phyloP scores from a whole-genome alignment of 164 flowering plant species.

The Taxillus chinensis region DNA sequence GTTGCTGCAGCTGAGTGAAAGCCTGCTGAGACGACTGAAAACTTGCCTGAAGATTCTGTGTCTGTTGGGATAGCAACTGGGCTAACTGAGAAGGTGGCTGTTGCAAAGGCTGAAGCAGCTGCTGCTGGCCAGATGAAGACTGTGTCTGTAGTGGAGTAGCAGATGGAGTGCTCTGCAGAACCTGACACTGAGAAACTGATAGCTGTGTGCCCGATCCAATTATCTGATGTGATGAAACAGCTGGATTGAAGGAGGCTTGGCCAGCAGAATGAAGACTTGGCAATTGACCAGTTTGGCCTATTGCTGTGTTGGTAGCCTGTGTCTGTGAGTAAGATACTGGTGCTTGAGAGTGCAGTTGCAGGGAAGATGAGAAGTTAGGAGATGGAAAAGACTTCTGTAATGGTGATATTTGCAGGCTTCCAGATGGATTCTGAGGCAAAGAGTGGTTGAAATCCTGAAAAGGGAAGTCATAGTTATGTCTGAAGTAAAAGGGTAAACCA shows the following conservation, averaged over 20 bases:
- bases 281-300: slow-evolving; percentile 27
- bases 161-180: slow-evolving; percentile 38
- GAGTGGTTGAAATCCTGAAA: slow-evolving; percentile 38
- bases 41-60: slow-evolving; percentile 69
- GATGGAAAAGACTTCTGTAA: slow-evolving; percentile 51
- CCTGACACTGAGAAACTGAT: slow-evolving; percentile 43
- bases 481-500: background rate
- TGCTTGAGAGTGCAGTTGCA: slow-evolving; percentile 39
- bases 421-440: slow-evolving; percentile 29
- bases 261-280: slow-evolving; percentile 28
- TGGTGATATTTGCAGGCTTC: slow-evolving; percentile 55
- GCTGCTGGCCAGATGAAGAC: slow-evolving; percentile 39
- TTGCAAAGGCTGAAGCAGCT: slow-evolving; percentile 34
- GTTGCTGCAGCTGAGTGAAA: slow-evolving; percentile 90
- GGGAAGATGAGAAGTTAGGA: slow-evolving; percentile 42
- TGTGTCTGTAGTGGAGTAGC: slow-evolving; percentile 27
- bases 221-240: slow-evolving; percentile 31
- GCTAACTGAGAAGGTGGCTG: slow-evolving; percentile 77
- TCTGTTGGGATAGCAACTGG: slow-evolving; percentile 73
- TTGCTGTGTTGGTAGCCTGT: slow-evolving; percentile 29
- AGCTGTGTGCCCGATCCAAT: slow-evolving; percentile 37
- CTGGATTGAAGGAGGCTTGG: slow-evolving; percentile 37
- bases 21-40: slow-evolving; percentile 90
- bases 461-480: background rate
- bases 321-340: slow-evolving; percentile 34